Conservation (phyloP, 371 early-diverging fungal genomes). For the Zychaea mexicana region DNA sequence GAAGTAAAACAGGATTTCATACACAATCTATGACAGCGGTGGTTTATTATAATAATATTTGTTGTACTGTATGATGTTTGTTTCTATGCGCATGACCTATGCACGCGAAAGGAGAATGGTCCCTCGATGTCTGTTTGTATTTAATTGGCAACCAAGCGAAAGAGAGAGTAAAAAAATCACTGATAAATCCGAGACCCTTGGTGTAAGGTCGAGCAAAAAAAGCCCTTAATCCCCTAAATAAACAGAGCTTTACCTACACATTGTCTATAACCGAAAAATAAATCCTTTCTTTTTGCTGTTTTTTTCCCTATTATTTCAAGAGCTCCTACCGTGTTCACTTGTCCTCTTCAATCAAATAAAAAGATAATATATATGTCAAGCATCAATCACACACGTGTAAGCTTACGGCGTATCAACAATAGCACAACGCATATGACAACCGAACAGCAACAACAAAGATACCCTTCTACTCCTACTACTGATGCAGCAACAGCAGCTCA, state of each 20-base stretch:
- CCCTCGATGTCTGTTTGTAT: no score
- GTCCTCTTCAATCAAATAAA: background rate
- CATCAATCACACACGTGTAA: background rate
- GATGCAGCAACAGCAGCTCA: no score
- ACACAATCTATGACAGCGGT: no score
- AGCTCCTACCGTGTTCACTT: background rate
- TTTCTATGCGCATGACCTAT: no score
- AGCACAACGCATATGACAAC: background rate
- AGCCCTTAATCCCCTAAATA: constrained; percentile 5
- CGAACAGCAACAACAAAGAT: background rate
- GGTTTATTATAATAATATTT: no score
- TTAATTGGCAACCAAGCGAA: background rate
- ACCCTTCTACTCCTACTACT: background rate
- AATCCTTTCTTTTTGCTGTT: background rate
- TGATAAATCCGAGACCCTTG: constrained; percentile 6
- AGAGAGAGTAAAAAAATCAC: background rate
- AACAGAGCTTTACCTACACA: no score
- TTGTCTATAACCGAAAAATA: no score
- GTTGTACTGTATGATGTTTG: no score
- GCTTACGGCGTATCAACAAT: background rate
- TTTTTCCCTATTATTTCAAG: background rate
- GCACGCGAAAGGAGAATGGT: no score
- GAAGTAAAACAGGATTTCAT: no score
- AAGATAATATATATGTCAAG: background rate
- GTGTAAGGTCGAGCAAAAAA: background rate